phyloP scores from a whole-genome alignment of 768 basidiomycete species.

The Kwoniella dejecticola region DNA sequence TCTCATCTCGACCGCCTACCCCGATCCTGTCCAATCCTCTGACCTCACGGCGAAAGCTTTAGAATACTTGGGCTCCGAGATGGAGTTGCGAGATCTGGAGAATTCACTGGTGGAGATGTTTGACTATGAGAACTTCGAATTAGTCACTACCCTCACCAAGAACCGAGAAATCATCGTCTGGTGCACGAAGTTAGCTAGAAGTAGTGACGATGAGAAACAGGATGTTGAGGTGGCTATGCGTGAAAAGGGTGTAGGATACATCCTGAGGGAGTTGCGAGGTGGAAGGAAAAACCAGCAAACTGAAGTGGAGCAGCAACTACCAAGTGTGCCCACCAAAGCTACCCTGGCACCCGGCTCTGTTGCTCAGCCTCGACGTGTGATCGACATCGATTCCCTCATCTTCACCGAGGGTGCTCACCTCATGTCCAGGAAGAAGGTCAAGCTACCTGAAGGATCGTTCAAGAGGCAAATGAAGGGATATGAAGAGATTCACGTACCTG shows the following conservation, averaged over 20 bases:
- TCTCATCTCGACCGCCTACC: slow-evolving; percentile 83
- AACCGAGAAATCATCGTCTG: slow-evolving; percentile 96
- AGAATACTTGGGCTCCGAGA: slow-evolving; percentile 80
- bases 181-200: slow-evolving; percentile 94
- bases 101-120: slow-evolving; percentile 96
- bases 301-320: slow-evolving; percentile 65
- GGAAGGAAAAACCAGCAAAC: slow-evolving; percentile 66
- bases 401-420: slow-evolving; percentile 94
- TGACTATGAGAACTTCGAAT: slow-evolving; percentile 78
- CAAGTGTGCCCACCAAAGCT: slow-evolving; percentile 72
- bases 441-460: slow-evolving; percentile 95
- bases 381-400: slow-evolving; percentile 93
- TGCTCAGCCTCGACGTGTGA: slow-evolving; percentile 72
- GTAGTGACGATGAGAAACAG: slow-evolving; percentile 81
- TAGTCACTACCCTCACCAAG: slow-evolving; percentile 85
- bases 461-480: slow-evolving; percentile 95
- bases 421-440: slow-evolving; percentile 99
- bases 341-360: slow-evolving; percentile 85
- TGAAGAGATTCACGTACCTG: slow-evolving; percentile 96
- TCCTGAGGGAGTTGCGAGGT: slow-evolving; percentile 81
- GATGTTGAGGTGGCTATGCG: slow-evolving; percentile 98
- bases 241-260: slow-evolving; percentile 96
- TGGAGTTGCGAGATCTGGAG: slow-evolving; percentile 85
- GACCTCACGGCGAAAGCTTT: slow-evolving; percentile 86
- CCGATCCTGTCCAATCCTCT: slow-evolving; percentile 91